Conservation (phyloP, 2,329 filamentous ascomycete genomes). For the Fusarium transvaalense region DNA sequence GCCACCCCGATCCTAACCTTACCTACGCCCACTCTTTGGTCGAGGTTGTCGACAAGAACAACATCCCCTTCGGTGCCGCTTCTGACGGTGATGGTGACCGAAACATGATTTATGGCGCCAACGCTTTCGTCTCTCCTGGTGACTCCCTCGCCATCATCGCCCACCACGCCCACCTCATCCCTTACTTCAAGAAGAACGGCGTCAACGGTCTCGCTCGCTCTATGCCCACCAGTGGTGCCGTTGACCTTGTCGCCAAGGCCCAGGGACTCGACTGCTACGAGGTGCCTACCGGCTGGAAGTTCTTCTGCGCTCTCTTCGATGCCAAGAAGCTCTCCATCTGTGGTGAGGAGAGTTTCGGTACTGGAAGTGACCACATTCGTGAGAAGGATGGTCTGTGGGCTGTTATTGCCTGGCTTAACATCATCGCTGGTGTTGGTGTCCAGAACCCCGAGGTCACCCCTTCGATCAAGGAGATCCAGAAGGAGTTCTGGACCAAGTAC, state of each 20-base stretch:
- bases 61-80: slow-evolving; percentile 95
- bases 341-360: slow-evolving; percentile 98
- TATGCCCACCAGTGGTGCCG: slow-evolving; percentile 96
- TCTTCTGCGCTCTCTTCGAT: slow-evolving; percentile 97
- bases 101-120: slow-evolving; percentile 99
- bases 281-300: slow-evolving; percentile 99
- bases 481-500: slow-evolving; percentile 96
- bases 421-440: slow-evolving; percentile 93
- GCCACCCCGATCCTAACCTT: slow-evolving; percentile 97
- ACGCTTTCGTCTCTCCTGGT: slow-evolving; percentile 95
- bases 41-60: slow-evolving; percentile 89
- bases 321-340: slow-evolving; percentile 97
- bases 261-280: slow-evolving; percentile 94
- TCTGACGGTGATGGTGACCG: slow-evolving; percentile 98
- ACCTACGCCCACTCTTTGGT: slow-evolving; percentile 97
- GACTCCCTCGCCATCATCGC: slow-evolving; percentile 98
- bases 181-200: slow-evolving; percentile 98
- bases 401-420: slow-evolving; percentile 97
- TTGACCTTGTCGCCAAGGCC: slow-evolving; percentile 95
- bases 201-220: slow-evolving; percentile 95
- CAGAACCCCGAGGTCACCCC: slow-evolving; percentile 83
- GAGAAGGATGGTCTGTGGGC: slow-evolving; percentile 99
- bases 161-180: slow-evolving; percentile 95
- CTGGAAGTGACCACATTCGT: slow-evolving; percentile 97
- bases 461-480: slow-evolving; percentile 95